Base-by-base conservation (phyloP, 2,329 filamentous ascomycete species). In the Botrytis squamosa region DNA sequence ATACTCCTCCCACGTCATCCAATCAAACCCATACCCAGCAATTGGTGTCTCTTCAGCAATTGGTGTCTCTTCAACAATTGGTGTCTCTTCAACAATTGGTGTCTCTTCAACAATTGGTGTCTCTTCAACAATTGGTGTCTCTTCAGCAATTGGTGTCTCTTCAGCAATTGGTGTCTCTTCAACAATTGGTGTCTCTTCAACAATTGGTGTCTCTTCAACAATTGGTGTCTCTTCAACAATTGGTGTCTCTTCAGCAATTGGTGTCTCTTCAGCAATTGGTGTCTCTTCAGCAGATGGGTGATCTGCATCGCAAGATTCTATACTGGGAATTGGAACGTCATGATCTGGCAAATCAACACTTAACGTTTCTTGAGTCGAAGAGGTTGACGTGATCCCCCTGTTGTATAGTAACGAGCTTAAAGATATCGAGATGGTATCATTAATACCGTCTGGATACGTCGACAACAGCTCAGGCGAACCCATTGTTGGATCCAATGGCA, bases 331-430 rank as follows among this genome's bases (percentile, higher is more conserved):
- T 1, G 10, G 64, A 2, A 52, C 20, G 25, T 66, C 29, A 9
- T 10, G 1, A 36, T 66, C 44, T 20, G 33, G 12, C 7, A n/a
- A 52, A 55, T 55, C 49, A 7, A 14, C 3, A n/a, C 16, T 16
- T 0, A n/a, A n/a, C 0, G 0, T n/a, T n/a, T 12, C 5, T 55
- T 55, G 49, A 55, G 49, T 0, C 25, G 49, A 55, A 16, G 49
- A 55, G 25, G 49, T n/a, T 55, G 49, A 16, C 4, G 12, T 0
- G 4, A 52, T 0, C 25, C 25, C 25, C 49, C 4, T 14, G 22
- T 16, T 6, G 36, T 38, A 12, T 9, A 12, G 25, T 29, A 63
- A 20, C 12, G 29, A 3, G 3, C 3, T 3, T 4, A 22, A n/a
- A 16, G 63, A 22, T 25, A 36, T 14, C 1, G 63, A 36, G 3